phyloP scores from a whole-genome alignment of 1,284 basidiomycete genomes.

The Heterobasidion parviporum region DNA sequence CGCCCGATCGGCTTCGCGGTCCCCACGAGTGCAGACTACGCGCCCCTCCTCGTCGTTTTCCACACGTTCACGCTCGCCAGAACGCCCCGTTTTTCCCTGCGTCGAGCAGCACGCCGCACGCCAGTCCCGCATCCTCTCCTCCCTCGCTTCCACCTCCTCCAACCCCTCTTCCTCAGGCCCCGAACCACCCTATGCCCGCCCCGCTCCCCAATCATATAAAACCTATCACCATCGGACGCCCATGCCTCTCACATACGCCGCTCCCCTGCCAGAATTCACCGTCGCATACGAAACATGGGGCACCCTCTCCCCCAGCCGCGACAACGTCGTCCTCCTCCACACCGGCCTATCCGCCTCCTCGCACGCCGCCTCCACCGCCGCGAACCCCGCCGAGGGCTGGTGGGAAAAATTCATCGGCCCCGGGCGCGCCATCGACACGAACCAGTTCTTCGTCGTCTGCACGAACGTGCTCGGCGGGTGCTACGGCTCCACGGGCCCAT shows the following conservation, averaged over 20 bases:
- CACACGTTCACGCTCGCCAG: neutral
- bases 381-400: conserved; percentile 87
- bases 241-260: conserved; percentile 69
- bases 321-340: conserved; percentile 95
- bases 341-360: conserved; percentile 95
- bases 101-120: conserved; percentile 68
- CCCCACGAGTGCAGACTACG: neutral
- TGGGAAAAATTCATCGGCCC: conserved; percentile 99
- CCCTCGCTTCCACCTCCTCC: conserved; percentile 12
- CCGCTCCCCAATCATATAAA: conserved; percentile 61
- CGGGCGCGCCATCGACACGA: conserved; percentile 88
- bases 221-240: conserved; percentile 56
- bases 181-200: conserved; percentile 71
- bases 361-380: conserved; percentile 81
- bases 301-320: conserved; percentile 63
- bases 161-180: conserved; percentile 44
- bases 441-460: conserved; percentile 91
- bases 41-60: neutral
- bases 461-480: conserved; percentile 97
- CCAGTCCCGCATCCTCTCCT: conserved; percentile 39
- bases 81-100: conserved; percentile 57
- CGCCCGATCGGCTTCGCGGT: neutral
- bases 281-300: conserved; percentile 99
- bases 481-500: conserved; percentile 94
- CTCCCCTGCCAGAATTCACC: conserved; percentile 69